These are phyloP conservation scores for Cryphonectria nitschkei DNA, from an alignment of 2,329 filamentous ascomycete genomes.

Conservation along the genomic window DNA sequence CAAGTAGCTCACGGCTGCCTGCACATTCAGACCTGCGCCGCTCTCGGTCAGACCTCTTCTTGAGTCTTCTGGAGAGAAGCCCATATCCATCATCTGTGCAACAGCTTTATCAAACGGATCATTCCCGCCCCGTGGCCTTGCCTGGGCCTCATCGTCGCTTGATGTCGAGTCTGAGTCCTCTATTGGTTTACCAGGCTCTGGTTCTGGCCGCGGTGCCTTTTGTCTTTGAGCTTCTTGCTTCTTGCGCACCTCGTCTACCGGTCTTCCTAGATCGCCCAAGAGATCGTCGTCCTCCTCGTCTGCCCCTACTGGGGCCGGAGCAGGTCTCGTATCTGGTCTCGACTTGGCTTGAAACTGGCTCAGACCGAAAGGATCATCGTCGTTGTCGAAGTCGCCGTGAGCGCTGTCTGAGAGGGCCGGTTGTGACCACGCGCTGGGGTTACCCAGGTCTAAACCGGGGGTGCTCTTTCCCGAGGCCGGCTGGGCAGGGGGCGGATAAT, in stretches of 20 bases:
- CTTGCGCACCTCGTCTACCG: constrained; percentile 65
- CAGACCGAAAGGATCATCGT: constrained; percentile 89
- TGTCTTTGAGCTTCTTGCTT: constrained; percentile 36
- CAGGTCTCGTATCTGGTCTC: constrained; percentile 30
- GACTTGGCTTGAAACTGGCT: constrained; percentile 59
- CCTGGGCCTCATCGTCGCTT: constrained; percentile 46
- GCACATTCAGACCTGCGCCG: constrained; percentile 77
- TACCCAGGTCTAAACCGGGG: constrained; percentile 56
- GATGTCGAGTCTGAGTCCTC: constrained; percentile 54
- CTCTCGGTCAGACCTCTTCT: constrained; percentile 78
- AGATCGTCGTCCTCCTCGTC: constrained; percentile 65
- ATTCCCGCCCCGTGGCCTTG: constrained; percentile 42
- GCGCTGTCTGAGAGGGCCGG: constrained; percentile 37
- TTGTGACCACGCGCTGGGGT: constrained; percentile 57
- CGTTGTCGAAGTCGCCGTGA: constrained; percentile 58
- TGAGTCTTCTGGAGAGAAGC: constrained; percentile 86
- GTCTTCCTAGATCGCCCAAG: constrained; percentile 65
- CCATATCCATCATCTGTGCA: constrained; percentile 91
- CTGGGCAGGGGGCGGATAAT: constrained; percentile 62
- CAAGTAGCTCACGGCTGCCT: constrained; percentile 86
- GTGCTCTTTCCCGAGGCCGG: constrained; percentile 47
- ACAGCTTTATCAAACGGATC: constrained; percentile 79
- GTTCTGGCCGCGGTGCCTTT: constrained; percentile 36
- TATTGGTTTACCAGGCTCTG: constrained; percentile 60
- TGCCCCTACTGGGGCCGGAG: constrained; percentile 35